Evolutionary conservation across 2,329 filamentous ascomycete genomes (phyloP), one percentile per base, ranked within the genome.

Genomic region (Pyricularia grisea): DNA sequence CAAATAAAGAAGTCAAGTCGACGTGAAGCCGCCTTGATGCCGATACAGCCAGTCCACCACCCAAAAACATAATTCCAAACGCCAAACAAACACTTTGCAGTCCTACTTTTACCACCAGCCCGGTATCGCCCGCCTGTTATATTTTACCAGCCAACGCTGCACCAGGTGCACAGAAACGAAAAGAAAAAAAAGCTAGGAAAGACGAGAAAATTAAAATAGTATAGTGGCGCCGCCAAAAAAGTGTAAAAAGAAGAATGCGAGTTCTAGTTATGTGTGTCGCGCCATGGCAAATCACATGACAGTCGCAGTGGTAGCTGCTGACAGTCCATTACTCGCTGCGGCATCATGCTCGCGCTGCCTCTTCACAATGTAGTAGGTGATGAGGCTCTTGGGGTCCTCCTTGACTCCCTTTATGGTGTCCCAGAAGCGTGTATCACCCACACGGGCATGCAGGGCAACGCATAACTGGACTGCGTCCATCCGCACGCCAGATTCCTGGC

Each of bases 391-490:
- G 27, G 90, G 87, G 72, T 92, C 90, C 72, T 93, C 90, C 74
- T 87, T 85, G 36, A 91, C 83, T 11, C 81, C 84, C 69, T 83
- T 86, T 74, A 93, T 82, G 28, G 84, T 84, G 42, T 84, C 84
- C 91, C 91, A 94, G 76, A 94, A 94, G 33, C 74, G 75, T 11
- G 74, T 78, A 68, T 89, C 87, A 14, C 88, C 87, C 10, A 90
- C 82, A 12, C 85, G 79, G 65, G 83, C 82, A 76, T 93, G 90
- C 71, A 93, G 79, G 70, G 89, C 87, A 30, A 93, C 88, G 73
- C 91, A 93, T n/a, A 93, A 83, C 76, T 92, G 88, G 65, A 93
- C 89, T n/a, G 91, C 90, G 71, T 92, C 91, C 83, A 92, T 91
- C 60, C 88, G 82, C 9, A 90, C 88, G 7, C 85, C 87, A 66